A percentile compares a stretch with the other conserved stretches of the same genome.
Conservation (phyloP, 495 filamentous ascomycete species). For the Neurospora sp. region DNA sequence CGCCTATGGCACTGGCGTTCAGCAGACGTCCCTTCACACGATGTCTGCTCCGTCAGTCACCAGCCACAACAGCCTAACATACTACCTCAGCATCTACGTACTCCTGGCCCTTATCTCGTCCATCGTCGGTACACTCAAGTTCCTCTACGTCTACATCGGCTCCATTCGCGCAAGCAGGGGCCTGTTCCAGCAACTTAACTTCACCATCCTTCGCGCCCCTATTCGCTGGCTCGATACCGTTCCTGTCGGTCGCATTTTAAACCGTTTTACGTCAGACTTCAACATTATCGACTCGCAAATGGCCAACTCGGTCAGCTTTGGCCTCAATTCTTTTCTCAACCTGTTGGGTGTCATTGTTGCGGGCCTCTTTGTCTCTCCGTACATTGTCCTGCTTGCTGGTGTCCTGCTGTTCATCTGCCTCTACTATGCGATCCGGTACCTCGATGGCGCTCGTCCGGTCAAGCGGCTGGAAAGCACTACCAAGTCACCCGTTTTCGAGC, state of each 20-base stretch:
- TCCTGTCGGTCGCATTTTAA: slow-evolving; percentile 66
- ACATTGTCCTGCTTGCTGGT: slow-evolving; percentile 47
- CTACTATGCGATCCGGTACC: slow-evolving; percentile 48
- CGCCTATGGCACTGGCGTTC: slow-evolving; percentile 25
- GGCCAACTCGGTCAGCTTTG: slow-evolving; percentile 47
- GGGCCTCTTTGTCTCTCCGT: slow-evolving; percentile 52
- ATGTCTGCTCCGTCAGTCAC: slow-evolving; percentile 14
- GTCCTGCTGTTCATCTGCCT: slow-evolving; percentile 46
- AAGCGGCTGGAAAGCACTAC: slow-evolving; percentile 66
- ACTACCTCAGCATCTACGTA: slow-evolving; percentile 62
- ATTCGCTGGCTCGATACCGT: slow-evolving; percentile 75
- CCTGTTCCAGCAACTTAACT: slow-evolving; percentile 55
- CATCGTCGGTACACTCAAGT: slow-evolving; percentile 47
- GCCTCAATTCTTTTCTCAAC: slow-evolving; percentile 39
- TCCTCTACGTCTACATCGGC: slow-evolving; percentile 45
- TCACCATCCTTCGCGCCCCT: slow-evolving; percentile 57
- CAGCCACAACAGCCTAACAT: slow-evolving; percentile 31
- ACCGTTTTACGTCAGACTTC: slow-evolving; percentile 75
- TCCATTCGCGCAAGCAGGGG: slow-evolving; percentile 53
- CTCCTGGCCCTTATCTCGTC: slow-evolving; percentile 47
- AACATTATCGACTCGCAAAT: slow-evolving; percentile 57
- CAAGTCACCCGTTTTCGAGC: slow-evolving; percentile 70
- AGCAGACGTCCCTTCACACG: slow-evolving; percentile 26
- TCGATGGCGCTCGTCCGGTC: slow-evolving; percentile 61
- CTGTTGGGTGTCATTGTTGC: slow-evolving; percentile 51